phyloP scores from a whole-genome alignment of 2,329 filamentous ascomycete genomes.

The Colletotrichum spaethianum region DNA sequence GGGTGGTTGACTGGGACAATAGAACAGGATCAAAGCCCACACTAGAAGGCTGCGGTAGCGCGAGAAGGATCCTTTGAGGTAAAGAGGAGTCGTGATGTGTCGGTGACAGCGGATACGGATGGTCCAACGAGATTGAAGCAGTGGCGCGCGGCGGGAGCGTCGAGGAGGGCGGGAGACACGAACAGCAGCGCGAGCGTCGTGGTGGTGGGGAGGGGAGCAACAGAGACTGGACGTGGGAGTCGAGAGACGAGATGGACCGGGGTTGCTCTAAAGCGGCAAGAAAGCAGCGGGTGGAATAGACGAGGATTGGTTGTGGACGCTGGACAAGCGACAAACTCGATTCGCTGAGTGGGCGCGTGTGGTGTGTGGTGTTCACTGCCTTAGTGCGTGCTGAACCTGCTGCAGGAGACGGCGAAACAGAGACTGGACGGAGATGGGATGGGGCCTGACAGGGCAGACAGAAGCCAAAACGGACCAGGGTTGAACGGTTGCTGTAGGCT shows the following conservation, averaged over 20 bases:
- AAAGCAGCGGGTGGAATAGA: conserved; percentile 15
- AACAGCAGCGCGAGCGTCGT: conserved; percentile 26
- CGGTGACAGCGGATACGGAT: conserved; percentile 32
- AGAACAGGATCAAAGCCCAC: conserved; percentile 16
- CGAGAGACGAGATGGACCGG: conserved; percentile 23
- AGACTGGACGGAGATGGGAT: conserved; percentile 33
- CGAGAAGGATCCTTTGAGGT: conserved; percentile 40
- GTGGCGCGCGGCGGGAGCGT: conserved; percentile 41
- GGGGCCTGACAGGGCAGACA: conserved; percentile 26
- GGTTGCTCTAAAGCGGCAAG: conserved; percentile 45
- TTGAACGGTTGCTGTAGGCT: conserved; percentile 22
- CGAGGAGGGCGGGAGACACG: conserved; percentile 34
- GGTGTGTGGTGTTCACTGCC: conserved; percentile 47
- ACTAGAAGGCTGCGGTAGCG: conserved; percentile 34
- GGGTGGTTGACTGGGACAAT: neutral
- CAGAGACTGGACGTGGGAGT: conserved; percentile 24
- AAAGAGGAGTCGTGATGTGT: conserved; percentile 38
- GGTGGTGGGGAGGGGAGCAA: conserved; percentile 32
- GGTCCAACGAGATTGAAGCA: conserved; percentile 40
- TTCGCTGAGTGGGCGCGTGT: conserved; percentile 49
- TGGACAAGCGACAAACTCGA: conserved; percentile 47
- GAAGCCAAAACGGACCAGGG: conserved; percentile 8
- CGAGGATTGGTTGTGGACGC: conserved; percentile 41
- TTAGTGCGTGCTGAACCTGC: conserved; percentile 47
- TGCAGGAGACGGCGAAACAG: conserved; percentile 44